Percentiles rank a stretch among this genome's conserved stretches.
phyloP scores from a whole-genome alignment of 345 rosid genomes.

The Populus euphratica region DNA sequence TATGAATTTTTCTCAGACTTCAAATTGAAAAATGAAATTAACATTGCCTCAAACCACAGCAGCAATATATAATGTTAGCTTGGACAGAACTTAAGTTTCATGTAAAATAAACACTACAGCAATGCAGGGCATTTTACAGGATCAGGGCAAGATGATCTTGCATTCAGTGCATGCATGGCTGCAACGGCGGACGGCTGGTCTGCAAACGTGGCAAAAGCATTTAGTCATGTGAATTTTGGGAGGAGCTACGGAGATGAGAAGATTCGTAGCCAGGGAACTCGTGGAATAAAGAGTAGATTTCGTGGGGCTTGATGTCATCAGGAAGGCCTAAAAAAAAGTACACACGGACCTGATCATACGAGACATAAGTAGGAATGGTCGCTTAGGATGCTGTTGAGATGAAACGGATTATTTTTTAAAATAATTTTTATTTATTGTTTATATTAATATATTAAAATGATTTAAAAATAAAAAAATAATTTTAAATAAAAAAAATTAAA shows the following conservation, averaged over 20 bases:
- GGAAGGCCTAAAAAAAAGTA: constrained; percentile 83
- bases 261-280: constrained; percentile 88
- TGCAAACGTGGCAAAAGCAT: constrained; percentile 70
- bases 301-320: constrained; percentile 81
- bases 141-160: constrained; percentile 30
- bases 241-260: constrained; percentile 66
- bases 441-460: no score
- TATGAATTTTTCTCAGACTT: no score
- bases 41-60: background rate
- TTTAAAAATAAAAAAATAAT: no score
- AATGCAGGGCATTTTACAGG: background rate
- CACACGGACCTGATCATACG: constrained; percentile 60
- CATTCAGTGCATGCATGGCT: constrained; percentile 73
- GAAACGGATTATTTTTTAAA: no score
- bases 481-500: no score
- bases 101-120: background rate
- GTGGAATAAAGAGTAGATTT: constrained; percentile 81
- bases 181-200: constrained; percentile 72
- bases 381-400: constrained; percentile 15
- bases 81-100: background rate
- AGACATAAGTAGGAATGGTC: constrained; percentile 17
- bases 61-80: background rate
- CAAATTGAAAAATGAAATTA: background rate
- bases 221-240: constrained; percentile 34
- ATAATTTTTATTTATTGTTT: no score